Base-by-base conservation (phyloP, 164 flowering plant genomes). In the Magnolia changhungtana region DNA sequence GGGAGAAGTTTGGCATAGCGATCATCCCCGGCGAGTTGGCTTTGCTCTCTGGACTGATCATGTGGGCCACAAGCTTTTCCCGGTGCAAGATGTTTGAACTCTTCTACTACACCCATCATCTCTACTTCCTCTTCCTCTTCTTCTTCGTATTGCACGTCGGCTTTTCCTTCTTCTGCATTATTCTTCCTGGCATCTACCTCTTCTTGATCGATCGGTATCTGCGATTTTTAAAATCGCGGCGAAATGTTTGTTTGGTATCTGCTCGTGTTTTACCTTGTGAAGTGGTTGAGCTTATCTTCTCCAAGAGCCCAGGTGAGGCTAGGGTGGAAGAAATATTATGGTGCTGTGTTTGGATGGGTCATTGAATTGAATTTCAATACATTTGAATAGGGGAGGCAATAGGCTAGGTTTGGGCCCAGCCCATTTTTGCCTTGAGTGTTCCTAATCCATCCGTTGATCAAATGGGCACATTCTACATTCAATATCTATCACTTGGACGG, bases 141-240 rank as follows among this genome's bases (percentile, higher is more conserved):
- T 92, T 95, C 88, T 95, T 86, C 81, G 55, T 91, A 8, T 75
- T 92, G 27, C 98, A 95, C 63, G 88, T 89, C 9, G 93, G 97
- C 52, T 83, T 91, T 11, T 50, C 83, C 24, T 90, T 79, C 52
- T 69, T 89, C 50, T 82, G 74, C 85, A 85, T 84, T 16, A 86
- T 89, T 86, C 95, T 95, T 58, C 98, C 98, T 27, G 90, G 94
- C 0, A 82, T 95, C 75, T 93, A 85, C 83, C 97, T 95, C 81
- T 95, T 93, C 87, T 24, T 91, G 52, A 79, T 95, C 23, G 97
- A 95, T 77, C 96, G 98, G 0, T 93, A 76, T 85, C 67, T 95
- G 76, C 82, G 98, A 58, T 90, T 89, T 71, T 72, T 95, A 68
- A 97, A 93, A 82, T 95, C 98, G 0, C 78, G 89, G 24, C 73